A percentile compares a stretch with the other conserved stretches of the same genome.
Evolutionary conservation across 2,329 filamentous ascomycete species (phyloP).

Genomic region (Diaporthe ilicicola): DNA sequence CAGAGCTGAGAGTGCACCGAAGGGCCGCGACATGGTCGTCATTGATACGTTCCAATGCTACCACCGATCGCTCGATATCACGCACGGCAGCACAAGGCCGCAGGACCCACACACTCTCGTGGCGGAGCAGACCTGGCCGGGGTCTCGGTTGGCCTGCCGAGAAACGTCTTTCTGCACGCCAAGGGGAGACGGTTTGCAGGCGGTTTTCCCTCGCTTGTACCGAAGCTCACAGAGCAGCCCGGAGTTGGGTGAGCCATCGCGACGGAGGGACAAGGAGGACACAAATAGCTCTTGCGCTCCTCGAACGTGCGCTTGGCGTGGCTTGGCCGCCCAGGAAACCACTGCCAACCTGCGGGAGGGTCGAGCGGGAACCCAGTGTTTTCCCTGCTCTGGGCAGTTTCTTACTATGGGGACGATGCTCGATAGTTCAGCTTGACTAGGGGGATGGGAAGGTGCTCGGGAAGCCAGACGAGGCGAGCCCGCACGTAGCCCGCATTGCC

Average conservation of each 20-base stretch:
- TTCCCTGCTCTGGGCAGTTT: not conserved
- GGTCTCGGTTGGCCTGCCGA: slow-evolving; percentile 16
- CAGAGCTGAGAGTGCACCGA: not conserved
- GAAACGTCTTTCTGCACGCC: not conserved
- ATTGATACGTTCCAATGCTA: not conserved
- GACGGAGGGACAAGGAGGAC: not conserved
- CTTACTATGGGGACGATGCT: not conserved
- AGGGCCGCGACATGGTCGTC: not conserved
- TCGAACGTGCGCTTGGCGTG: not conserved
- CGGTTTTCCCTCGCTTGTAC: not conserved
- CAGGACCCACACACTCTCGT: slow-evolving; percentile 19
- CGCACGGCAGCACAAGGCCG: slow-evolving; percentile 20
- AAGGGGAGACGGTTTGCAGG: not conserved
- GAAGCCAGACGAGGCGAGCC: not conserved
- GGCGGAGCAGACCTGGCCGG: slow-evolving; percentile 6
- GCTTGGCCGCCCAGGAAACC: not conserved
- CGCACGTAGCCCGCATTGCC: not conserved
- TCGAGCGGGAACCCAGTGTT: slow-evolving; percentile 15
- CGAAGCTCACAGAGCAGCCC: not conserved
- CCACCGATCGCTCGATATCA: slow-evolving; percentile 19
- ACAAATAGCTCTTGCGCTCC: not conserved
- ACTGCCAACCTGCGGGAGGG: not conserved
- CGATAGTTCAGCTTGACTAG: slow-evolving; percentile 16
- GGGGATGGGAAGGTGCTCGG: slow-evolving; percentile 4
- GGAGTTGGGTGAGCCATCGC: not conserved